These are phyloP conservation scores for Claviceps arundinis DNA, from an alignment of 2,329 filamentous ascomycete genomes.

Conservation along the genomic window DNA sequence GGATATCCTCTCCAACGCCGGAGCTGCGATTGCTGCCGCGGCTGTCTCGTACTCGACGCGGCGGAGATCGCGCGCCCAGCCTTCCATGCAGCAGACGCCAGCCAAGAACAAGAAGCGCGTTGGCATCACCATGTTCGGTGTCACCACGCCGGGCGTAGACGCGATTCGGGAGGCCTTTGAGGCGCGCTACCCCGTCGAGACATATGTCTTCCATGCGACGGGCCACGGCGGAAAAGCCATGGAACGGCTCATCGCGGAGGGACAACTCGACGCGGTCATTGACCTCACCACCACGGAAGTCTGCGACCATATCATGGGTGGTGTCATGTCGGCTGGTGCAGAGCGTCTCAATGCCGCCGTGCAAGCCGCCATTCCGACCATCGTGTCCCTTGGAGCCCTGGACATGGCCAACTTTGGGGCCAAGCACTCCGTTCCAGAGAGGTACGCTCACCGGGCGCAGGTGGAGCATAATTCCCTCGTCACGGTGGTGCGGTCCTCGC, in stretches of 20 bases:
- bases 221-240: conserved; percentile 55
- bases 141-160: conserved; percentile 54
- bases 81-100: background rate
- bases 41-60: conserved; percentile 27
- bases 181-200: conserved; percentile 33
- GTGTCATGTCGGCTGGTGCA: conserved; percentile 46
- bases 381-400: conserved; percentile 36
- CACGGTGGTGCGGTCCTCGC: conserved; percentile 51
- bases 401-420: conserved; percentile 56
- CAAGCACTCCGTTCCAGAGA: conserved; percentile 37
- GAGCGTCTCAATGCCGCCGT: conserved; percentile 44
- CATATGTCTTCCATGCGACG: conserved; percentile 57
- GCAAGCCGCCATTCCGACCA: conserved; percentile 39
- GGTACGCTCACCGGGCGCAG: conserved; percentile 36
- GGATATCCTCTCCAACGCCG: conserved; percentile 48
- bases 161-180: conserved; percentile 38
- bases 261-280: conserved; percentile 48
- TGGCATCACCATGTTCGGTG: conserved; percentile 62
- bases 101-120: conserved; percentile 36
- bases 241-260: conserved; percentile 48
- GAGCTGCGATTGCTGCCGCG: conserved; percentile 46
- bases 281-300: conserved; percentile 63
- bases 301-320: conserved; percentile 49
- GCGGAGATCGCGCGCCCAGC: background rate
- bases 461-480: conserved; percentile 53